Evolutionary conservation across 2,329 filamentous ascomycete genomes (phyloP).

Genomic region (Curvularia eragrostidis): DNA sequence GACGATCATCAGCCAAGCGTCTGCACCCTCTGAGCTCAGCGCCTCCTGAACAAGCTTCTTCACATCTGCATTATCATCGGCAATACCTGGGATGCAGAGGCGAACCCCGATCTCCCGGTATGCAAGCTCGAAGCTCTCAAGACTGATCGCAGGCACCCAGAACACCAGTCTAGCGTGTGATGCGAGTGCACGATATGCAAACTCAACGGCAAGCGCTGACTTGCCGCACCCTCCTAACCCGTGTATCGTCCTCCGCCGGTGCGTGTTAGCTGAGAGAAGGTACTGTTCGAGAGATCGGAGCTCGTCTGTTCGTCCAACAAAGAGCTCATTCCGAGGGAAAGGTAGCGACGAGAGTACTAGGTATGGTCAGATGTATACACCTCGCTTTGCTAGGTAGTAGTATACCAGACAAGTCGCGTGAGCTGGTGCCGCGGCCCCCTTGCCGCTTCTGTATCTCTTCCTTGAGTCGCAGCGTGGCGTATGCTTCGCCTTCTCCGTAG

Average conservation of each 20-base stretch:
- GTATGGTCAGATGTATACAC: constrained; percentile 13
- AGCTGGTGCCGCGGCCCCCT: no score
- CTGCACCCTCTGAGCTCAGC: constrained; percentile 34
- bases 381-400: no score
- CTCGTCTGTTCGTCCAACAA: constrained; percentile 21
- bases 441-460: constrained; percentile 25
- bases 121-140: constrained; percentile 33
- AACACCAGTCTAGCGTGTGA: constrained; percentile 24
- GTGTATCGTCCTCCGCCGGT: constrained; percentile 19
- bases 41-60: constrained; percentile 47
- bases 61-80: constrained; percentile 44
- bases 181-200: constrained; percentile 49
- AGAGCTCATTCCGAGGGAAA: constrained; percentile 20
- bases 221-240: constrained; percentile 29
- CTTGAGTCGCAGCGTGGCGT: constrained; percentile 21
- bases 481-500: constrained; percentile 28
- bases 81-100: constrained; percentile 19
- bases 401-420: no score
- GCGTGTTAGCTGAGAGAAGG: constrained; percentile 9
- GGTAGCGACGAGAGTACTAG: constrained; percentile 19
- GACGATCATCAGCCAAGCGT: constrained; percentile 53
- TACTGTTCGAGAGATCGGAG: constrained; percentile 16
- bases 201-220: constrained; percentile 39
- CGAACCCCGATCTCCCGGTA: constrained; percentile 19
- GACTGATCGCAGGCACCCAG: constrained; percentile 27